These are phyloP conservation scores for Nemania serpens DNA, from an alignment of 2,329 filamentous ascomycete genomes.

Conservation along the genomic window DNA sequence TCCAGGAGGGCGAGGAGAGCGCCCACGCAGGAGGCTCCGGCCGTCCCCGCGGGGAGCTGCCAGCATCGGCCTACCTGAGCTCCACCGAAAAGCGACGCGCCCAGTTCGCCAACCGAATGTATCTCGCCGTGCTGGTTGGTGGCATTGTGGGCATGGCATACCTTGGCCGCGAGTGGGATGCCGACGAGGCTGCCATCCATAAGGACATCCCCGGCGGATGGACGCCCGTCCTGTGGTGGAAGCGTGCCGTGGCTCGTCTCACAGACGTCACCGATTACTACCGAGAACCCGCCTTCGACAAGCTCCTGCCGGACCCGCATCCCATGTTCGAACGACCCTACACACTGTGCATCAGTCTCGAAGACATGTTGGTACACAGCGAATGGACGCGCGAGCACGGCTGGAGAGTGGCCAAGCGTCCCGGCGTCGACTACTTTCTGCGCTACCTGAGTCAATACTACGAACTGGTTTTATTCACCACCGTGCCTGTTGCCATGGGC, in stretches of 20 bases:
- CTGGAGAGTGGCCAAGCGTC: conserved; percentile 93
- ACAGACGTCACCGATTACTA: conserved; percentile 85
- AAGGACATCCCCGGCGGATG: conserved; percentile 80
- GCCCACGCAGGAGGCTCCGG: conserved; percentile 52
- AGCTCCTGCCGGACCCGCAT: conserved; percentile 83
- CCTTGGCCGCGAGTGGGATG: conserved; percentile 86
- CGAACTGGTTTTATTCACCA: conserved; percentile 95
- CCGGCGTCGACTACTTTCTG: conserved; percentile 95
- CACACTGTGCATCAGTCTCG: conserved; percentile 88
- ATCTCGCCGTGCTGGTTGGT: conserved; percentile 62
- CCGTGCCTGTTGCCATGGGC: conserved; percentile 79
- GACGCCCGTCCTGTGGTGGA: conserved; percentile 76
- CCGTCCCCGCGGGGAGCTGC: conserved; percentile 66
- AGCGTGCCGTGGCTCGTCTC: conserved; percentile 75
- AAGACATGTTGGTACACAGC: conserved; percentile 92
- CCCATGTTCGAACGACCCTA: conserved; percentile 83
- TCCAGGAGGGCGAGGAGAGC: conserved; percentile 42
- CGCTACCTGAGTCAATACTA: conserved; percentile 98
- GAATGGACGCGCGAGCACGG: conserved; percentile 94
- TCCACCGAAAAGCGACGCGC: conserved; percentile 84
- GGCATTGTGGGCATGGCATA: conserved; percentile 68
- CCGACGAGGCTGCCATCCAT: conserved; percentile 72
- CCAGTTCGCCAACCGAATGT: conserved; percentile 75
- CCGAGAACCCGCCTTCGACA: conserved; percentile 92
- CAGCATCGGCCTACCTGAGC: conserved; percentile 83